phyloP scores from a whole-genome alignment of 2,329 filamentous ascomycete species.

The Xylariaceae sp. region DNA sequence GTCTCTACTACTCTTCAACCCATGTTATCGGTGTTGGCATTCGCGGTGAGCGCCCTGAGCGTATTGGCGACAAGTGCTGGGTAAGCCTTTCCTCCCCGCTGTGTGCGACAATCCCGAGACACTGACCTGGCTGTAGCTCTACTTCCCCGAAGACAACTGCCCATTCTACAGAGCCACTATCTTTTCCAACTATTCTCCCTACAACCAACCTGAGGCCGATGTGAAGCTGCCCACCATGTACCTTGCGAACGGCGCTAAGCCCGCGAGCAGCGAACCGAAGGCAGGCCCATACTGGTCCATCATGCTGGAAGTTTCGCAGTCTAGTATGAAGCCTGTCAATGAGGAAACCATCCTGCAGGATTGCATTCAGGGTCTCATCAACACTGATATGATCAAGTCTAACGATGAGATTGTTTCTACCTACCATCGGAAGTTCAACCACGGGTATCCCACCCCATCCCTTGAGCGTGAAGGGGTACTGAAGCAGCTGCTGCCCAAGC shows the following conservation, averaged over 20 bases:
- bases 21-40: conserved; percentile 97
- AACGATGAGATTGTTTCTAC: conserved; percentile 94
- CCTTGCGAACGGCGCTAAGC: conserved; percentile 79
- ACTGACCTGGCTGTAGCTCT: conserved; percentile 54
- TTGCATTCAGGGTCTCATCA: conserved; percentile 92
- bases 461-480: conserved; percentile 95
- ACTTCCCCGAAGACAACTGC: conserved; percentile 98
- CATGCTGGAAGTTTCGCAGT: conserved; percentile 98
- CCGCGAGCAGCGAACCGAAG: conserved; percentile 66
- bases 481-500: conserved; percentile 85
- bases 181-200: conserved; percentile 99
- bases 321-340: conserved; percentile 90
- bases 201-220: conserved; percentile 86
- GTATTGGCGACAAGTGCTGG: conserved; percentile 99
- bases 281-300: conserved; percentile 98
- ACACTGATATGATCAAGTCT: conserved; percentile 92
- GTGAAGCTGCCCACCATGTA: conserved; percentile 84
- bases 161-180: conserved; percentile 99
- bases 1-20: conserved; percentile 92
- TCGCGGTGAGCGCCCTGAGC: conserved; percentile 84
- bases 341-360: conserved; percentile 79
- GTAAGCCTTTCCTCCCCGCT: conserved; percentile 42
- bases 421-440: conserved; percentile 96
- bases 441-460: conserved; percentile 93
- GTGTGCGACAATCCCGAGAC: background rate